phyloP scores from a whole-genome alignment of 139 green algal species.

The Coelastrella sp. region DNA sequence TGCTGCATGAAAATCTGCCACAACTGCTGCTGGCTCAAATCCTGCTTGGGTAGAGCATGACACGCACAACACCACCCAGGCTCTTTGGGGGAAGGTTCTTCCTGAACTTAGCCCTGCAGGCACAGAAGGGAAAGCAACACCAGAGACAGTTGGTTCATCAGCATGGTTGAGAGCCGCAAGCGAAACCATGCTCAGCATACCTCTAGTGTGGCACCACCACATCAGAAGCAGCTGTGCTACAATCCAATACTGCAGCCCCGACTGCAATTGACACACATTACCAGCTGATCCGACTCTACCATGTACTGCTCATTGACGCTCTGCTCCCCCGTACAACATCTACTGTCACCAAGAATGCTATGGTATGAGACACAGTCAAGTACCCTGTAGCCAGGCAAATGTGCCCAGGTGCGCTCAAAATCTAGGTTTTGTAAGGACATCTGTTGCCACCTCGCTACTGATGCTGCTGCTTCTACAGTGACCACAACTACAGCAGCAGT shows the following conservation, averaged over 20 bases:
- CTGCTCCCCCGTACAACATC: too few species aligned
- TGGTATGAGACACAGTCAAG: too few species aligned
- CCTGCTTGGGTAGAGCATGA: conserved; percentile 92
- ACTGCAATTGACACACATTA: too few species aligned
- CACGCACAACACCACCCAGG: conserved; percentile 82
- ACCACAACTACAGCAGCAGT: too few species aligned
- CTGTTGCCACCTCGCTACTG: background rate
- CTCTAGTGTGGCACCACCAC: background rate
- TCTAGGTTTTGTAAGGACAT: background rate
- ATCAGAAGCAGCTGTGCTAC: background rate
- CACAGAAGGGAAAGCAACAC: background rate
- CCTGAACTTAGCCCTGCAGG: conserved; percentile 88
- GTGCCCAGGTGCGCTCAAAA: too few species aligned
- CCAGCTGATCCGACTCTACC: too few species aligned
- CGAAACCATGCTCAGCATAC: background rate
- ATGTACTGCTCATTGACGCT: too few species aligned
- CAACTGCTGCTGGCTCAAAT: conserved; percentile 61
- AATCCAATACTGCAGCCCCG: background rate
- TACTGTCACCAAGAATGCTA: too few species aligned
- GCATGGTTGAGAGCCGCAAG: background rate
- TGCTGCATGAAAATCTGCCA: background rate
- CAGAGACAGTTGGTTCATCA: background rate
- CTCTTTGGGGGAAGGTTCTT: conserved; percentile 94
- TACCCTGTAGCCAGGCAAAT: too few species aligned
- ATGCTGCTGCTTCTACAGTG: background rate